Evolutionary conservation across 1,284 basidiomycete species (phyloP).

Genomic region (Tetrapyrgos nigripes): DNA sequence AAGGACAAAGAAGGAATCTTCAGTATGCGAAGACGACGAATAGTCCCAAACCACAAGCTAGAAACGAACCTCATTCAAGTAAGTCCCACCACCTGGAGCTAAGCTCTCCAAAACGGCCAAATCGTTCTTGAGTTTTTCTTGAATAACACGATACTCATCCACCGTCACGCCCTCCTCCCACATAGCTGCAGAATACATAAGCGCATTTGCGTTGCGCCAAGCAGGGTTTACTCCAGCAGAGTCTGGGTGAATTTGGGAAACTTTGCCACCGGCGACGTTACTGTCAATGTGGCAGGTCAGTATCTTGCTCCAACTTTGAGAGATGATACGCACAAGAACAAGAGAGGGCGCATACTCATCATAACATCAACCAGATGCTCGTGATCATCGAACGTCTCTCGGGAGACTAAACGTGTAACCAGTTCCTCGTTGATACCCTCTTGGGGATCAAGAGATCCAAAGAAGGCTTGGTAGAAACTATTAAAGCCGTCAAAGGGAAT

Average conservation of each 20-base stretch:
- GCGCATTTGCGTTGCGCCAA: conserved; percentile 41
- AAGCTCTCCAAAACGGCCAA: conserved; percentile 33
- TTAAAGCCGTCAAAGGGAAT: conserved; percentile 7
- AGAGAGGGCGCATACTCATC: too few species aligned
- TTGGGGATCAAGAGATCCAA: conserved; percentile 24
- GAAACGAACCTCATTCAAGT: conserved; percentile 51
- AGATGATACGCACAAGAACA: too few species aligned
- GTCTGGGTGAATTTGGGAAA: conserved; percentile 38
- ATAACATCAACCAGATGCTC: conserved; percentile 35
- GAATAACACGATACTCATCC: conserved; percentile 12
- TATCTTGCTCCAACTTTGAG: not conserved
- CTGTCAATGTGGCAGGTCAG: too few species aligned
- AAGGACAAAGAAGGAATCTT: too few species aligned
- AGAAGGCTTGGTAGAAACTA: too few species aligned
- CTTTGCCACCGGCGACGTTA: conserved; percentile 44
- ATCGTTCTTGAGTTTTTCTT: conserved; percentile 23
- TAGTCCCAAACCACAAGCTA: too few species aligned
- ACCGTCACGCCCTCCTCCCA: conserved; percentile 47
- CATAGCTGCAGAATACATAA: conserved; percentile 23
- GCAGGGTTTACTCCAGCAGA: too few species aligned
- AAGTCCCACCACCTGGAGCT: conserved; percentile 39
- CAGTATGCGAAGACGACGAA: too few species aligned
- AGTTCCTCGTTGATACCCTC: conserved; percentile 32
- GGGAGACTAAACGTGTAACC: conserved; percentile 44
- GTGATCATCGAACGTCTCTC: conserved; percentile 37